Percentiles rank a stretch among this genome's conserved stretches.
These are phyloP conservation scores for Ploettnerulaceae sp. DNA, from an alignment of 2,329 filamentous ascomycete genomes.

Conservation along the genomic window DNA sequence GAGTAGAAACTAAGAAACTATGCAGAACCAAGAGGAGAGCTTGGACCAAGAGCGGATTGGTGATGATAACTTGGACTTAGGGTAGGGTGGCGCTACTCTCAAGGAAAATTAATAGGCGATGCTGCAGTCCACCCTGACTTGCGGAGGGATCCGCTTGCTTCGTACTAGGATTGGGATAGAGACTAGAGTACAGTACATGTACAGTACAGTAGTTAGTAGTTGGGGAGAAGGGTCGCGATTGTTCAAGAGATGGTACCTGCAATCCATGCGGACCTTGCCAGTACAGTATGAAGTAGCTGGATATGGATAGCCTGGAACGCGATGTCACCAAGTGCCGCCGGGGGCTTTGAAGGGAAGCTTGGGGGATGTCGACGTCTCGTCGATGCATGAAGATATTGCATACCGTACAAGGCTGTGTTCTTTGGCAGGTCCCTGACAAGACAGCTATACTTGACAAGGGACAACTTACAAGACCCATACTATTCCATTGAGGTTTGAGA, in stretches of 20 bases:
- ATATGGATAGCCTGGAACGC: slow-evolving; percentile 10
- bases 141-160: slow-evolving; percentile 10
- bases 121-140: slow-evolving; percentile 13
- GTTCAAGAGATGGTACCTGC: slow-evolving; percentile 28
- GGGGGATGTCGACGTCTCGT: slow-evolving; percentile 24
- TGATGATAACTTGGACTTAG: no score
- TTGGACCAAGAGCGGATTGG: not conserved
- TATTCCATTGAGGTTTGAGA: slow-evolving; percentile 15
- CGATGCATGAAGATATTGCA: slow-evolving; percentile 20
- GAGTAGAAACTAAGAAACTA: not conserved
- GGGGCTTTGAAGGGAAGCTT: slow-evolving; percentile 21
- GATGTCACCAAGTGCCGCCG: slow-evolving; percentile 12
- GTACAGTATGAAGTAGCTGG: no score
- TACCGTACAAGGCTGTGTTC: slow-evolving; percentile 8
- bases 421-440: slow-evolving; percentile 9
- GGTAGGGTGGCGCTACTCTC: not conserved
- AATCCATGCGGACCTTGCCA: slow-evolving; percentile 21
- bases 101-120: slow-evolving; percentile 22
- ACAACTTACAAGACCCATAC: not conserved
- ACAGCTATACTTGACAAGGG: slow-evolving; percentile 4
- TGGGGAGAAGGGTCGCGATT: slow-evolving; percentile 20
- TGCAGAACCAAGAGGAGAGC: not conserved
- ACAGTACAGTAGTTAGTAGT: no score
- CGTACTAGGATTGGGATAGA: slow-evolving; percentile 15
- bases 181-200: no score